phyloP scores from a whole-genome alignment of 208 protist species.

The Lotmaria passim region DNA sequence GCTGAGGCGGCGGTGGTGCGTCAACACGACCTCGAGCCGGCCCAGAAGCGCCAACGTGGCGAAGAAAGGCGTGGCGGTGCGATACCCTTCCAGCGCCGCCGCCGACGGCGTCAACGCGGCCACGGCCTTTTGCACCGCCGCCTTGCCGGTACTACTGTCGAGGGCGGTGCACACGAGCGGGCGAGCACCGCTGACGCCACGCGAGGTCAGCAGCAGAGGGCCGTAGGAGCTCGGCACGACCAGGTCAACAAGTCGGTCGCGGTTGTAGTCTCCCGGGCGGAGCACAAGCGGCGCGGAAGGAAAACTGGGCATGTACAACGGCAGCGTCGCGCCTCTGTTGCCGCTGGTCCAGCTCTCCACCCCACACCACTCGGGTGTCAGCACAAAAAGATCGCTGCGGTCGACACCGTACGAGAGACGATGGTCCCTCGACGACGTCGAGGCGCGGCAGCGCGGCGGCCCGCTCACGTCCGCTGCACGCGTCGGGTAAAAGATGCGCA shows the following conservation, averaged over 20 bases:
- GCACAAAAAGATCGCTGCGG: slow-evolving; percentile 21
- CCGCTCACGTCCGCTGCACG: slow-evolving; percentile 14
- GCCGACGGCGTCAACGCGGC: background rate
- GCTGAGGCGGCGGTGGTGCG: slow-evolving; percentile 14
- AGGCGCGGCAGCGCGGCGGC: slow-evolving; percentile 4
- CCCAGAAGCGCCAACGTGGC: slow-evolving; percentile 35
- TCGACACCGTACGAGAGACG: slow-evolving; percentile 23
- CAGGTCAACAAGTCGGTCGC: slow-evolving; percentile 64
- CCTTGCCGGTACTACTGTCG: slow-evolving; percentile 9
- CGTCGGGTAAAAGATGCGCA: slow-evolving; percentile 28
- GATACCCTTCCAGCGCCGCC: slow-evolving; percentile 20
- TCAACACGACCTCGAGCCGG: slow-evolving; percentile 54
- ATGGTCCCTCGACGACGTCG: background rate
- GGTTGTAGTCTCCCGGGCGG: slow-evolving; percentile 61
- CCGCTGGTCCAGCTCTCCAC: slow-evolving; percentile 5
- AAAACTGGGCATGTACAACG: slow-evolving; percentile 33
- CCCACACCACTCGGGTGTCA: slow-evolving; percentile 26
- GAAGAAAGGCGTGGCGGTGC: slow-evolving; percentile 59
- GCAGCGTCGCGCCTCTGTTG: background rate
- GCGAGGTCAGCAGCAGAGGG: slow-evolving; percentile 52
- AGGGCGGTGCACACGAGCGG: slow-evolving; percentile 24
- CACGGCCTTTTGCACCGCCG: slow-evolving; percentile 18
- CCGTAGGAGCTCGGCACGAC: slow-evolving; percentile 68
- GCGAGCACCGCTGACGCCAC: slow-evolving; percentile 2
- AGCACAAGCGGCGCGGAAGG: slow-evolving; percentile 49